phyloP scores from a whole-genome alignment of 331 rosid species.

The Quercus tomentella region DNA sequence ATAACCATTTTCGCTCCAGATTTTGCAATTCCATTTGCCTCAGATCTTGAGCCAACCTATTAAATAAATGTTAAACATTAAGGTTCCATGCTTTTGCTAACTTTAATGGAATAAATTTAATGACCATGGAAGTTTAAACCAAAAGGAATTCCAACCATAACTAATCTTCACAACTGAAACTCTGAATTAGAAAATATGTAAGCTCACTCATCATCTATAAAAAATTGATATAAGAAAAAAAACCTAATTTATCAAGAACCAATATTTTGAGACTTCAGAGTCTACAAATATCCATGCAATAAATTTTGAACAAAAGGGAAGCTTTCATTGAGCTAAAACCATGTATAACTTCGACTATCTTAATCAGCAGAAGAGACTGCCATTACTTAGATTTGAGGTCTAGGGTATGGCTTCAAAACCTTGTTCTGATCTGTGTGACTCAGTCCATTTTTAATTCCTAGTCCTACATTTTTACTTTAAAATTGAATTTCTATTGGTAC shows the following conservation, averaged over 20 bases:
- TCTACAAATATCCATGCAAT: not conserved
- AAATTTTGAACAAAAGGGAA: not conserved
- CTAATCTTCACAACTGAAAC: not conserved
- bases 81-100: slow-evolving; percentile 16
- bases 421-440: not conserved
- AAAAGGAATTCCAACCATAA: not conserved
- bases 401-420: not conserved
- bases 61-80: slow-evolving; percentile 10
- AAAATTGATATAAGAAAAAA: not conserved
- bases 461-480: not conserved
- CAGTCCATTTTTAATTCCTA: slow-evolving; percentile 3
- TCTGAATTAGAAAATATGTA: not conserved
- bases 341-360: not conserved
- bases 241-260: slow-evolving; percentile 1
- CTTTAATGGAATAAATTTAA: not conserved
- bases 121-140: not conserved
- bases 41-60: slow-evolving; percentile 93
- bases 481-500: slow-evolving; percentile 6
- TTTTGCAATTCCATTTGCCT: slow-evolving; percentile 92
- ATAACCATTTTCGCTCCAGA: slow-evolving; percentile 96
- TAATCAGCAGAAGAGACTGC: not conserved
- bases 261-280: not conserved
- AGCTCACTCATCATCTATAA: not conserved
- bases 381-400: not conserved
- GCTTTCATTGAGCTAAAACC: not conserved